Evolutionary conservation across 306 rosid genomes (phyloP).

Genomic region (Casuarina glauca): DNA sequence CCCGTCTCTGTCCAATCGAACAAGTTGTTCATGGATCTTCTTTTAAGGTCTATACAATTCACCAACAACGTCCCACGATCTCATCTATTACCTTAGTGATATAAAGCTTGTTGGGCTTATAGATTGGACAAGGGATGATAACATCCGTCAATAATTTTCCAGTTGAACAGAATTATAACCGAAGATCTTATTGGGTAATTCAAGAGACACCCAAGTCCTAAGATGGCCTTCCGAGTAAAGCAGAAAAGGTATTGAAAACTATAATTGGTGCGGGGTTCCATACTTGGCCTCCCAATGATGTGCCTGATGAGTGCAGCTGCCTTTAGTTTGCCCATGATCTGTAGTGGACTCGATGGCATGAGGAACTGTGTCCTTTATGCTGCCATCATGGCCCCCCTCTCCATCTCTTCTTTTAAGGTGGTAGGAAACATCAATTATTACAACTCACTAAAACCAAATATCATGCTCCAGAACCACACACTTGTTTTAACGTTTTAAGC

Average conservation of each 20-base stretch:
- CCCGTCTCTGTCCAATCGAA: too few species aligned
- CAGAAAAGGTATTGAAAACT: not conserved
- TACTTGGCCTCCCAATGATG: constrained; percentile 33
- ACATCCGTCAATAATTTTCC: too few species aligned
- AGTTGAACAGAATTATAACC: too few species aligned
- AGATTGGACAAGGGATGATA: too few species aligned
- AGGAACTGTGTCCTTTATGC: constrained; percentile 29
- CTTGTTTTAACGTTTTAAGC: not conserved
- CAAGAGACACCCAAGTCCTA: not conserved
- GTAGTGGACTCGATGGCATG: constrained; percentile 28
- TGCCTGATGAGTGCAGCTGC: constrained; percentile 31
- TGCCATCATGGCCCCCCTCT: constrained; percentile 28
- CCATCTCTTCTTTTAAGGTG: constrained; percentile 31
- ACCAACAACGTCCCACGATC: too few species aligned
- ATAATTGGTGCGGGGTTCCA: constrained; percentile 2
- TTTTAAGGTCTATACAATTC: too few species aligned
- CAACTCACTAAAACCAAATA: constrained; percentile 20
- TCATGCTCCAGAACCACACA: constrained; percentile 26
- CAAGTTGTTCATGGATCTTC: too few species aligned
- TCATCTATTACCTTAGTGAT: too few species aligned
- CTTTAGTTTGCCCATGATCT: constrained; percentile 22
- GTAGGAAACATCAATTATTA: constrained; percentile 46
- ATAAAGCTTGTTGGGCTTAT: too few species aligned
- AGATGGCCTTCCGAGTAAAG: not conserved
- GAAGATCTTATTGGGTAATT: too few species aligned